These are phyloP conservation scores for Melaleuca alternifolia DNA, from an alignment of 345 rosid genomes.

Conservation along the genomic window DNA sequence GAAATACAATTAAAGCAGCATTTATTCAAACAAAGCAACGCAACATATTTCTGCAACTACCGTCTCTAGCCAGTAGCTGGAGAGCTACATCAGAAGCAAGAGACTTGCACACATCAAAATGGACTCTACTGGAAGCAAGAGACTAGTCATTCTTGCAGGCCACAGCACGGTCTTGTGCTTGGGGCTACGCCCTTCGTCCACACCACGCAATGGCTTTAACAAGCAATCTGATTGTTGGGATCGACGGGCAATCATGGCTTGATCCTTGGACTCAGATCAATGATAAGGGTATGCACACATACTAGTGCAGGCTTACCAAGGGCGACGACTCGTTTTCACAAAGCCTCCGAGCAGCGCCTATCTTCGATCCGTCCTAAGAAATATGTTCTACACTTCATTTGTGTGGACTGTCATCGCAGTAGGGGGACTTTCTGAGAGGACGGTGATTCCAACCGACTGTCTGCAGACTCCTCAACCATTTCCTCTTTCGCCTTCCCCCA, in stretches of 20 bases:
- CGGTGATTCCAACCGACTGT: background rate
- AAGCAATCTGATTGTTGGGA: background rate
- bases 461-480: background rate
- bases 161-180: background rate
- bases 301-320: background rate
- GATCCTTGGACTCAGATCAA: background rate
- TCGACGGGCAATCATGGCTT: background rate
- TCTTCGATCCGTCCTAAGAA: background rate
- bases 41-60: background rate
- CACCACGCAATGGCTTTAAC: background rate
- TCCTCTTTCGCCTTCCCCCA: slow-evolving; percentile 31
- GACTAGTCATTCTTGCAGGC: background rate
- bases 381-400: background rate
- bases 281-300: background rate
- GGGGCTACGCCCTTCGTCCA: background rate
- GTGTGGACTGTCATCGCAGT: background rate
- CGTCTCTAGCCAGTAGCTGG: too few relatives aligned
- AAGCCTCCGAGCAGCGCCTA: background rate
- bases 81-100: too few relatives aligned
- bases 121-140: background rate
- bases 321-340: background rate
- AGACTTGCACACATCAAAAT: background rate
- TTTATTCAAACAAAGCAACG: background rate
- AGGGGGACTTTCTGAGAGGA: slow-evolving; percentile 10
- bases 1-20: background rate